Evolutionary conservation across 495 filamentous ascomycete species (phyloP), one percentile per base, ranked within the genome.

Genomic region (Trichoderma asperelloides): DNA sequence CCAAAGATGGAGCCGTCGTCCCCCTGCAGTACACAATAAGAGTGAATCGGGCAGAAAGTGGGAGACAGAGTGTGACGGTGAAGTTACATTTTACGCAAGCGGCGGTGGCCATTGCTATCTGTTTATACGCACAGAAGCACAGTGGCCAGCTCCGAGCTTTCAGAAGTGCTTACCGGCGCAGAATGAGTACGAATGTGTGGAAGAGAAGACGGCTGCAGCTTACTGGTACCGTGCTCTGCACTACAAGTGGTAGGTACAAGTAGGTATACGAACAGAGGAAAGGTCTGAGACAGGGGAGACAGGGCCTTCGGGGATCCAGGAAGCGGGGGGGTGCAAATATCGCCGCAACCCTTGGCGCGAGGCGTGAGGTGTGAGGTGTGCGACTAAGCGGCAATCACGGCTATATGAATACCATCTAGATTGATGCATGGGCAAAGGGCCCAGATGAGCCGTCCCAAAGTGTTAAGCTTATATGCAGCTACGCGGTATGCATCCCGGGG

Each of bases 211-310:
- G 11, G 23, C 25, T 28, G 55, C 55, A 51, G 47, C 47, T 51
- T 51, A 51, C 47, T 21, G 8, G 47, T 51, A 7, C 33, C 33
- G 33, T 37, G 5, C 5, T 37, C 33, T 37, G 33, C 9, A 37
- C 33, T 37, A 15, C 43, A 47, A 47, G 43, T 47, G n/a, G 11
- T 16, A 47, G 5, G 43, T 47, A 47, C 43, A 21, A 21, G 55
- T 60, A 60, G 25, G 15, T 30, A 30, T 60, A 60, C 55, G 55
- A 60, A n/a, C 21, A 11, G 16, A 21, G 47, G n/a, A 23, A 51
- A 60, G 27, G 55, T 30, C 25, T 60, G 55, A 60, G 55, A 60
- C 55, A 18, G 55, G 55, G 55, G 55, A 60, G 55, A 60, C 55
- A 60, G 55, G 55, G 55, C 27, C 55, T 60, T 60, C 55, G 55